Evolutionary conservation across 2,329 filamentous ascomycete species (phyloP).

Genomic region (Ophiostoma ulmi): DNA sequence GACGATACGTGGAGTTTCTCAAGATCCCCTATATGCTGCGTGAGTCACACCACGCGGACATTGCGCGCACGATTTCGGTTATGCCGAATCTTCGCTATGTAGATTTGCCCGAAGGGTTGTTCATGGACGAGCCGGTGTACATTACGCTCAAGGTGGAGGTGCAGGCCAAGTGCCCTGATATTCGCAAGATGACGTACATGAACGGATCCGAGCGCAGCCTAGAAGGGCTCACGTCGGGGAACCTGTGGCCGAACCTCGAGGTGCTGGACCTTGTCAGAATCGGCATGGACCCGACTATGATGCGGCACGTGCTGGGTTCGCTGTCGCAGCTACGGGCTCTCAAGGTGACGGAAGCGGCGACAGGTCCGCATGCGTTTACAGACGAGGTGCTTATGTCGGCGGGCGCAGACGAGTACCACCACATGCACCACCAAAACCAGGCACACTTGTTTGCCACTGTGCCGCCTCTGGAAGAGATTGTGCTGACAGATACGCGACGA

Average conservation of each 20-base stretch:
- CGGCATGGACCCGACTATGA: slow-evolving; percentile 61
- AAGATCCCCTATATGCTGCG: slow-evolving; percentile 95
- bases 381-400: slow-evolving; percentile 65
- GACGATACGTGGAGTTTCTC: slow-evolving; percentile 66
- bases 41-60: slow-evolving; percentile 75
- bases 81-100: slow-evolving; percentile 82
- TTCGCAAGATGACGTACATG: slow-evolving; percentile 85
- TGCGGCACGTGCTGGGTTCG: slow-evolving; percentile 65
- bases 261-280: slow-evolving; percentile 65
- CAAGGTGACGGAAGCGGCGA: slow-evolving; percentile 64
- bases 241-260: slow-evolving; percentile 65
- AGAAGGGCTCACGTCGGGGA: slow-evolving; percentile 60
- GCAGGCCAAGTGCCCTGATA: slow-evolving; percentile 72
- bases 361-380: slow-evolving; percentile 49
- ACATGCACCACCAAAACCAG: neutral
- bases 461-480: slow-evolving; percentile 67
- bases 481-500: slow-evolving; percentile 64
- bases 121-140: slow-evolving; percentile 70
- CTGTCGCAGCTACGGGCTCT: slow-evolving; percentile 66
- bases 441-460: slow-evolving; percentile 60
- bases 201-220: slow-evolving; percentile 73
- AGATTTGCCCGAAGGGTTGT: slow-evolving; percentile 85
- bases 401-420: neutral
- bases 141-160: slow-evolving; percentile 75
- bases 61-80: slow-evolving; percentile 80